Evolutionary conservation across 2,329 filamentous ascomycete genomes (phyloP).

Genomic region (Trichoderma guizhouense): DNA sequence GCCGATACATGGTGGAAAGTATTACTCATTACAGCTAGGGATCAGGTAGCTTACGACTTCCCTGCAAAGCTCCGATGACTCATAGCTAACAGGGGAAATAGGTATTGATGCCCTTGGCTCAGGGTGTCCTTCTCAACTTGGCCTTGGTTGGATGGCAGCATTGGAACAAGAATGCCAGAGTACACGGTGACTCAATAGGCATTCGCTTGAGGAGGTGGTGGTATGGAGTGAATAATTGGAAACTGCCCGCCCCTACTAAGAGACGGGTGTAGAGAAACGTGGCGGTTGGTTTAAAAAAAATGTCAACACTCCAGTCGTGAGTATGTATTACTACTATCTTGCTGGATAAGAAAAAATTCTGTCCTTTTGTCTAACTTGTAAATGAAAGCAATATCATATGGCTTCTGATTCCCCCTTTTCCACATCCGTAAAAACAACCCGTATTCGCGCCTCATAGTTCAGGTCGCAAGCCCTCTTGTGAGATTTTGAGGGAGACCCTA

Average conservation of each 20-base stretch:
- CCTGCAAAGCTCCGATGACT: neutral
- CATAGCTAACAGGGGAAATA: conserved; percentile 34
- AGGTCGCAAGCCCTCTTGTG: neutral
- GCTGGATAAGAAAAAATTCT: neutral
- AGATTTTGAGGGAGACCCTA: neutral
- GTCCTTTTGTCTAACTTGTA: conserved; percentile 1
- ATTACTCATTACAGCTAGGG: conserved; percentile 77
- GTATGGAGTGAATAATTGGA: conserved; percentile 93
- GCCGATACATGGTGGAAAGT: conserved; percentile 79
- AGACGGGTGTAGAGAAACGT: conserved; percentile 8
- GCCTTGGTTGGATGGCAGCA: conserved; percentile 82
- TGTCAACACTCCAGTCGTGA: neutral
- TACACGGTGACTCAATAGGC: conserved; percentile 74
- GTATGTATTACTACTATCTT: conserved; percentile 7
- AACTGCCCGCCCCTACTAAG: conserved; percentile 48
- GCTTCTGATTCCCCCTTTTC: neutral
- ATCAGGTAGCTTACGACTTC: conserved; percentile 62
- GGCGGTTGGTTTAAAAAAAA: neutral
- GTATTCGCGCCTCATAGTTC: neutral
- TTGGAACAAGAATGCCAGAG: conserved; percentile 77
- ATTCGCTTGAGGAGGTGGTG: conserved; percentile 84
- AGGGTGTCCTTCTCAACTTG: conserved; percentile 87
- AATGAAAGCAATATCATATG: neutral
- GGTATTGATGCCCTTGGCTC: conserved; percentile 81
- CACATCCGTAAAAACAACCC: neutral